phyloP scores from a whole-genome alignment of 139 green algal genomes.

The Axilococcus clingmanii region DNA sequence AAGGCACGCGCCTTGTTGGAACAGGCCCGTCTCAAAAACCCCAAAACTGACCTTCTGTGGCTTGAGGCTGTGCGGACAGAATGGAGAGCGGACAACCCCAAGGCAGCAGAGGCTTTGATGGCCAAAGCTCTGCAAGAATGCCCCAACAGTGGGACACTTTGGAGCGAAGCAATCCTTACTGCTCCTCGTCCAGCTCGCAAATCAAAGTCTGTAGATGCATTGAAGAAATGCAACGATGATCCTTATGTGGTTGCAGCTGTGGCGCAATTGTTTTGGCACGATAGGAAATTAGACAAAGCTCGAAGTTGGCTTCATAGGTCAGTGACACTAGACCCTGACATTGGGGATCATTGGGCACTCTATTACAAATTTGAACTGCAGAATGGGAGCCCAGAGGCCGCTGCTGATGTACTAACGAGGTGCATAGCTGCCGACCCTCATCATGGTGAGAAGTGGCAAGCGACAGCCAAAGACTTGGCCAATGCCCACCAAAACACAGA shows the following conservation, averaged over 20 bases:
- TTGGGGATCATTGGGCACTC: constrained; percentile 88
- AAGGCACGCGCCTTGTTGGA: constrained; percentile 45
- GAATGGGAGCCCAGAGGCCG: constrained; percentile 33
- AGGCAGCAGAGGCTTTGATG: constrained; percentile 76
- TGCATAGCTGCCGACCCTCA: constrained; percentile 60
- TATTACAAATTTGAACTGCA: constrained; percentile 67
- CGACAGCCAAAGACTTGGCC: constrained; percentile 64
- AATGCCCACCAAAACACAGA: constrained; percentile 63
- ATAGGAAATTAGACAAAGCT: constrained; percentile 90
- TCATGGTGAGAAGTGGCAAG: constrained; percentile 84
- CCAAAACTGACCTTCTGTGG: constrained; percentile 69
- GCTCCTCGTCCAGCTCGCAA: constrained; percentile 75
- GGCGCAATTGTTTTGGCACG: constrained; percentile 82
- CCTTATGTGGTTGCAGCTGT: constrained; percentile 73
- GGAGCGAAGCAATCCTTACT: constrained; percentile 77
- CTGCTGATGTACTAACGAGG: constrained; percentile 18
- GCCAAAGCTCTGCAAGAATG: constrained; percentile 91
- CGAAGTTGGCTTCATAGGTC: constrained; percentile 77
- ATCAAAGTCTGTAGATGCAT: constrained; percentile 72
- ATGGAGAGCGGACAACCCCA: constrained; percentile 53
- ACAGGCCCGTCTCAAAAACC: constrained; percentile 72
- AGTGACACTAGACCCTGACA: constrained; percentile 64
- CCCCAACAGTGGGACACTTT: constrained; percentile 73
- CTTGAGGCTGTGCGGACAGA: constrained; percentile 83
- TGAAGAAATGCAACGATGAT: constrained; percentile 88